Evolutionary conservation across 2,329 filamentous ascomycete species (phyloP), one percentile per base, ranked within the genome.

Genomic region (Penicillium glabrum): DNA sequence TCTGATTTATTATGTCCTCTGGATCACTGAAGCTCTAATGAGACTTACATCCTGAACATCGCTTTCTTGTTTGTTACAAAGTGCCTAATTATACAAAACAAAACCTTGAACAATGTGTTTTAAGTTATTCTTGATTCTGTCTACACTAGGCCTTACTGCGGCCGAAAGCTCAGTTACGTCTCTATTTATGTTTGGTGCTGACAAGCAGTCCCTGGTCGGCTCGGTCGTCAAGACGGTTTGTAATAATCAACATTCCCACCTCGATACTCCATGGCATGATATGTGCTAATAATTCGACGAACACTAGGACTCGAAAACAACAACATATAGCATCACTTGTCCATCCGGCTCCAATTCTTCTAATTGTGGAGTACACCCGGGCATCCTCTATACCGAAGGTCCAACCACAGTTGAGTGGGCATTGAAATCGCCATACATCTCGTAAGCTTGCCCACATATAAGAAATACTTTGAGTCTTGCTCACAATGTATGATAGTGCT

Each of bases 351-450:
- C 65, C 3, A 58, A 66, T 44, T 26, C 50, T 33, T 44, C 44
- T 9, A 58, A 64, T 14, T 70, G 68, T 44, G 67, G 66, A 16
- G 64, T 69, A 59, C 66, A 62, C 0, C 62, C 62, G 3, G 67
- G 67, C 13, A 23, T 70, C 21, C 63, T 59, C 4, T 35, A 67
- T 19, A 60, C 63, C 21, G 61, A 62, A 1, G 65, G 54, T 5
- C 57, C 62, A 16, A 56, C 9, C 9, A 61, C 51, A 4, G 53
- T 58, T 1, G 55, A 55, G 39, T 62, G 48, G 31, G 13, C 35
- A 26, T 9, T 49, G 31, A 7, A 49, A 39, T 37, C 46, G 19
- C 46, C 46, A n/a, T 49, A 49, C 3, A 19, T 24, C 11, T 33
- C 33, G 31, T 37, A 19, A 37, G 33, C 21, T 19, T 11, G 10